Conservation (phyloP, 352 stramenopile genomes). For the Hyaloperonospora brassicae region DNA sequence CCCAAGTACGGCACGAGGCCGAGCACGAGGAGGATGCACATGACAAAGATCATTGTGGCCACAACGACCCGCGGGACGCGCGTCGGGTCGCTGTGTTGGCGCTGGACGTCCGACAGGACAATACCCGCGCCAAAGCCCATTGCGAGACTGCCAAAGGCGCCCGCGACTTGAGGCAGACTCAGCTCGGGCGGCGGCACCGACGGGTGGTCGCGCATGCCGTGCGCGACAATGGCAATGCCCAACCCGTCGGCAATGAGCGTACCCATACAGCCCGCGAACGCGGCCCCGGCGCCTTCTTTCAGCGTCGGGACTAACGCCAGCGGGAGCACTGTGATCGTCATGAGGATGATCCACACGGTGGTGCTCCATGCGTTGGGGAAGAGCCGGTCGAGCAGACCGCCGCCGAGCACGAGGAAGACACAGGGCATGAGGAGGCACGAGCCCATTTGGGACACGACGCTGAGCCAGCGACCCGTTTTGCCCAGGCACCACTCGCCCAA, state of each 20-base stretch:
- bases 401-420: constrained; percentile 38
- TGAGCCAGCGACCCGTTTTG: constrained; percentile 41
- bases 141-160: constrained; percentile 51
- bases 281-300: constrained; percentile 48
- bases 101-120: constrained; percentile 50
- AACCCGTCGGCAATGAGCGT: constrained; percentile 28
- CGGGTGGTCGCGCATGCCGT: constrained; percentile 28
- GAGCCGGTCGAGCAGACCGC: constrained; percentile 41
- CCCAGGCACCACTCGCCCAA: constrained; percentile 34
- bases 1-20: constrained; percentile 41
- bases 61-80: constrained; percentile 27
- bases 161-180: constrained; percentile 39
- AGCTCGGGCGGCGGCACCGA: constrained; percentile 38
- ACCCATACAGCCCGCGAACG: constrained; percentile 48
- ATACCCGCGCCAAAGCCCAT: constrained; percentile 57
- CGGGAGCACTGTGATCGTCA: constrained; percentile 42
- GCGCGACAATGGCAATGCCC: constrained; percentile 19
- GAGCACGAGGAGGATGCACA: constrained; percentile 41
- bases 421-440: constrained; percentile 49
- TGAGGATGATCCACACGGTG: constrained; percentile 57
- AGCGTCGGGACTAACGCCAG: constrained; percentile 50
- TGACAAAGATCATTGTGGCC: constrained; percentile 49
- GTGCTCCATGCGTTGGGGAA: constrained; percentile 42
- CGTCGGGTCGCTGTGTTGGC: constrained; percentile 33
- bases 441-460: constrained; percentile 46